Base-by-base conservation (phyloP, 2,329 filamentous ascomycete species). In the Coniochaeta sp. region DNA sequence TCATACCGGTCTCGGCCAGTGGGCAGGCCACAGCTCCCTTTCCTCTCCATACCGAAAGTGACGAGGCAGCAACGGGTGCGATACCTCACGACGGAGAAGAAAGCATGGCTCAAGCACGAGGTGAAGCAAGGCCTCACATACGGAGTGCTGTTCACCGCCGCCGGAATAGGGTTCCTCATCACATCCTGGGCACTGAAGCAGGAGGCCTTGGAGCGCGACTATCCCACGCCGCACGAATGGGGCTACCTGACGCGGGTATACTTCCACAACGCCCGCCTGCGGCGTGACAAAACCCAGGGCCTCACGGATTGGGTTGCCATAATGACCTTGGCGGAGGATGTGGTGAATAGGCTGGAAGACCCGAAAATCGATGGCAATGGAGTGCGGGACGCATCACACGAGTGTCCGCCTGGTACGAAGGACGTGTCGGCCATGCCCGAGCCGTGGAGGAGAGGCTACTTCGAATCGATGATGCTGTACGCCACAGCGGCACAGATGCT, bases 201-300 rank as follows among this genome's bases (percentile, higher is more conserved):
- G 61, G 89, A 95, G 67, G 73, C 77, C 54, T 74, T 89, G 42
- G 91, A 96, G 70, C 78, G 85, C 47, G 74, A 79, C 50, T 89
- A 85, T 64, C 91, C 91, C 0, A 91, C 89, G 1, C 91, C 92
- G 1, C 78, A 81, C 24, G 91, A 95, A 65, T 96, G 91, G 90
- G 73, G 73, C 0, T 86, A 83, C 67, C 70, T 82, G 57, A 89
- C 86, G 45, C 77, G 90, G 22, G 81, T 86, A 68, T 74, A 77
- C 33, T 76, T 88, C 55, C 79, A 89, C 35, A 78, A 80, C 49
- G 87, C 86, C 4, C 75, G 77, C 59, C 79, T 78, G 51, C 75
- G 79, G 49, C 78, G 81, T 55, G 75, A 82, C 40, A 76, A 80
- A 10, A 72, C 78, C 16, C 74, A 72, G 24, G 74, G 76, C 20